phyloP scores from a whole-genome alignment of 1,139 yeast species.

The Sugiyamaella novakii region DNA sequence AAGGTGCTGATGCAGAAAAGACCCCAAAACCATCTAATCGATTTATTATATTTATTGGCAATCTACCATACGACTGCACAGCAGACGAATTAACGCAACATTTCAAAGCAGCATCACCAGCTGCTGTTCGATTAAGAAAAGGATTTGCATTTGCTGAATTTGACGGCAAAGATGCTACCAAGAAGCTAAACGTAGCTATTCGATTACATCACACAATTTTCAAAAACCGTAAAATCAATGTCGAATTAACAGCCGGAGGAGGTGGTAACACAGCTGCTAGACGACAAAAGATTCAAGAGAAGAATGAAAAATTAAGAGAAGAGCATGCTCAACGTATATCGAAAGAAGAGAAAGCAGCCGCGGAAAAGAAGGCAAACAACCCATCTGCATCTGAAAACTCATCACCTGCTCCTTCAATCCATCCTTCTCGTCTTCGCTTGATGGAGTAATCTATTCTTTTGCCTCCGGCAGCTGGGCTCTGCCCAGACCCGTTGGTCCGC shows the following conservation, averaged over 20 bases:
- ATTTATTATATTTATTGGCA: slow-evolving; percentile 88
- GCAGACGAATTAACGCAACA: slow-evolving; percentile 68
- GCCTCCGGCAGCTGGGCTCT: slow-evolving; percentile 16
- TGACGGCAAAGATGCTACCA: slow-evolving; percentile 65
- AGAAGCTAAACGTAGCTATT: slow-evolving; percentile 71
- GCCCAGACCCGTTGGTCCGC: slow-evolving; percentile 14
- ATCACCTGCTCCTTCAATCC: slow-evolving; percentile 26
- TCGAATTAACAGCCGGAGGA: slow-evolving; percentile 96
- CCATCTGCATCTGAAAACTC: slow-evolving; percentile 2
- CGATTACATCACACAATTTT: slow-evolving; percentile 75
- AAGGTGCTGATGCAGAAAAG: slow-evolving; percentile 41
- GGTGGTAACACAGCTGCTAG: slow-evolving; percentile 87
- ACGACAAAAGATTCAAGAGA: slow-evolving; percentile 68
- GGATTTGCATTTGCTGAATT: slow-evolving; percentile 95
- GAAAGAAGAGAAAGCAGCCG: slow-evolving; percentile 33
- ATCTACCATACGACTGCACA: slow-evolving; percentile 73
- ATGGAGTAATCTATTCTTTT: background rate
- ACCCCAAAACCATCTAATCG: slow-evolving; percentile 58
- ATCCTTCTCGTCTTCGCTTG: slow-evolving; percentile 32
- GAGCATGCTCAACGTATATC: slow-evolving; percentile 54
- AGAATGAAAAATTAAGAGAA: slow-evolving; percentile 70
- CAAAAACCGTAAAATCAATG: slow-evolving; percentile 77
- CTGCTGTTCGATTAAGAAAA: slow-evolving; percentile 70
- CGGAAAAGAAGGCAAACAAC: slow-evolving; percentile 24
- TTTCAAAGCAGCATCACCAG: slow-evolving; percentile 79